Evolutionary conservation across 441 rosid species (phyloP).

Genomic region (Biscutella auriculata): DNA sequence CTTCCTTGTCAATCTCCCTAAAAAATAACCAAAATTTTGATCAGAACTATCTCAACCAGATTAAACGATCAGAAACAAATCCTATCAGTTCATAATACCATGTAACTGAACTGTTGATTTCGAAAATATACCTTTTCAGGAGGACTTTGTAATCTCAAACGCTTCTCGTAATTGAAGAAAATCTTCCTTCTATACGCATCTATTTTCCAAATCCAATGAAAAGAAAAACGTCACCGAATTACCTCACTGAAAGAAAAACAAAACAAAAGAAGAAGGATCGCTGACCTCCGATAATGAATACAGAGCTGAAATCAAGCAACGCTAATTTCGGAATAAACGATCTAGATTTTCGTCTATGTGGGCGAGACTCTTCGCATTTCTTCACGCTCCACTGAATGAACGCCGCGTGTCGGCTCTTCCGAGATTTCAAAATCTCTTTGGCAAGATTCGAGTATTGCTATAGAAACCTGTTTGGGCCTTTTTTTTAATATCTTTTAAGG

Average conservation of each 20-base stretch:
- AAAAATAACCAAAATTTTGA: background rate
- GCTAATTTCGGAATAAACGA: conserved; percentile 39
- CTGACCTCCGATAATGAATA: conserved; percentile 52
- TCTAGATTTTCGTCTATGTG: no score
- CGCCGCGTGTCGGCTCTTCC: no score
- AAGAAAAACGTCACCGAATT: background rate
- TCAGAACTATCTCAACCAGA: conserved; percentile 3
- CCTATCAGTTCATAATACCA: background rate
- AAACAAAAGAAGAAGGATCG: background rate
- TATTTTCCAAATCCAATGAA: conserved; percentile 20
- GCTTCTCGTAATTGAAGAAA: conserved; percentile 90
- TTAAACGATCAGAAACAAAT: background rate
- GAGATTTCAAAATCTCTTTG: no score
- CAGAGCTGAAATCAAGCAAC: conserved; percentile 42
- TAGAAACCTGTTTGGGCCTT: no score
- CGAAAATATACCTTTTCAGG: conserved; percentile 64
- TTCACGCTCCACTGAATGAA: no score
- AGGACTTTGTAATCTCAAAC: conserved; percentile 70
- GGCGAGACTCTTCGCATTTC: no score
- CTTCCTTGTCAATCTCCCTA: conserved; percentile 74
- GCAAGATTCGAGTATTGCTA: no score
- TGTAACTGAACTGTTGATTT: background rate
- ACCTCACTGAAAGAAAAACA: background rate
- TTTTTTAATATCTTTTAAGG: no score
- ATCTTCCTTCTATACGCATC: conserved; percentile 72